These are phyloP conservation scores for Saccharomyces kudriavzevii DNA, from an alignment of 805 yeast genomes.

Conservation along the genomic window DNA sequence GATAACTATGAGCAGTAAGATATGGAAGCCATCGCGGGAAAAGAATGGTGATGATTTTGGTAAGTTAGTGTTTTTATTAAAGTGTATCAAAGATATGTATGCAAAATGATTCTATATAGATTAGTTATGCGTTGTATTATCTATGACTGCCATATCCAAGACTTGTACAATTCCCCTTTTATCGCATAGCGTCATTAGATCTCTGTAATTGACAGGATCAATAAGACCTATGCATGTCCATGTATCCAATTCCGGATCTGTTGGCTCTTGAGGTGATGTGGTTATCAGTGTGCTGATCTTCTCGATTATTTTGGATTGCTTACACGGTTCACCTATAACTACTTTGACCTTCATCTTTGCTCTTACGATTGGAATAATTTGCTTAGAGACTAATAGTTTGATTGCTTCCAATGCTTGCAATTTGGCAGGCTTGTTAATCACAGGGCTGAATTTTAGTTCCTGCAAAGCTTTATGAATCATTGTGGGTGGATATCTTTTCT, in stretches of 20 bases:
- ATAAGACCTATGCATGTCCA: constrained; percentile 62
- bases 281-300: constrained; percentile 37
- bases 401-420: constrained; percentile 89
- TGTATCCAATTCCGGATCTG: constrained; percentile 35
- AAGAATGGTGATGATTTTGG: constrained; percentile 37
- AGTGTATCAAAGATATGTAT: constrained; percentile 26
- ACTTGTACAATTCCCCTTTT: constrained; percentile 61
- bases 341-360: constrained; percentile 86
- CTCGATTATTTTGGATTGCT: constrained; percentile 32
- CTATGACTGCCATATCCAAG: constrained; percentile 80
- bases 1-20: constrained; percentile 39
- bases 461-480: constrained; percentile 83
- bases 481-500: constrained; percentile 87
- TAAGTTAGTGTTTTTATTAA: constrained; percentile 38
- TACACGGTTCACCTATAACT: constrained; percentile 42
- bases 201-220: constrained; percentile 79
- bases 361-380: constrained; percentile 85
- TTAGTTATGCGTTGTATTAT: constrained; percentile 31
- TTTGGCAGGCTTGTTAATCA: constrained; percentile 68
- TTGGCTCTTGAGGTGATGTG: constrained; percentile 36
- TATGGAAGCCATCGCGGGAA: constrained; percentile 33
- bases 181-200: constrained; percentile 52
- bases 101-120: constrained; percentile 1
- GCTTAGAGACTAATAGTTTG: constrained; percentile 62
- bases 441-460: constrained; percentile 71